These are phyloP conservation scores for Ogataea ganodermae DNA, from an alignment of 805 yeast species.

Conservation along the genomic window DNA sequence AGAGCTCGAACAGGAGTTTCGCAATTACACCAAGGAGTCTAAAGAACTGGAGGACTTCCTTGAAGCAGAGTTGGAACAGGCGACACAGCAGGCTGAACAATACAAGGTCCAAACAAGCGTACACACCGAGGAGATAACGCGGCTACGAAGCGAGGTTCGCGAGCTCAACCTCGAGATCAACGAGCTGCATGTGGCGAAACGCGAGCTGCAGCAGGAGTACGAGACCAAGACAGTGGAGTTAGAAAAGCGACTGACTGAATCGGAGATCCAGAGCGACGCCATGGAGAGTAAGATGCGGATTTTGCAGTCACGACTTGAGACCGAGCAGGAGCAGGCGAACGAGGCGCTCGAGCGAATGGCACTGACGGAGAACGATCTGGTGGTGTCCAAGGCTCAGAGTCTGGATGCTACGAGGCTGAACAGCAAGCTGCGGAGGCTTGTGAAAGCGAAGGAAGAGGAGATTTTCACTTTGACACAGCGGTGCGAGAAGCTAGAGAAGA, in stretches of 20 bases:
- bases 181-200: slow-evolving; percentile 7
- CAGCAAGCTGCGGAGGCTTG: not conserved
- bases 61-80: slow-evolving; percentile 24
- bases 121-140: slow-evolving; percentile 1
- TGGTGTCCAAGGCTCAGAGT: slow-evolving; percentile 1
- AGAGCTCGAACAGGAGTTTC: slow-evolving; percentile 27
- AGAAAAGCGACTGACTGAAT: slow-evolving; percentile 18
- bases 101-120: not conserved
- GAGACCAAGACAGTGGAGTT: slow-evolving; percentile 11
- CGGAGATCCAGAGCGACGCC: slow-evolving; percentile 30
- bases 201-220: not conserved
- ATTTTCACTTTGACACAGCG: slow-evolving; percentile 5
- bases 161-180: slow-evolving; percentile 12
- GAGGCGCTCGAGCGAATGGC: slow-evolving; percentile 29
- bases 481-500: slow-evolving; percentile 22
- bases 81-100: slow-evolving; percentile 5
- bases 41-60: slow-evolving; percentile 29
- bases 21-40: slow-evolving; percentile 23
- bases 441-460: slow-evolving; percentile 9
- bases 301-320: slow-evolving; percentile 7
- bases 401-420: slow-evolving; percentile 5
- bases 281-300: slow-evolving; percentile 27
- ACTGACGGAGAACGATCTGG: slow-evolving; percentile 26
- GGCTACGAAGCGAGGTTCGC: slow-evolving; percentile 7
- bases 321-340: slow-evolving; percentile 19